Evolutionary conservation across 768 basidiomycete genomes (phyloP).

Genomic region (Dacryopinax primogenitus): DNA sequence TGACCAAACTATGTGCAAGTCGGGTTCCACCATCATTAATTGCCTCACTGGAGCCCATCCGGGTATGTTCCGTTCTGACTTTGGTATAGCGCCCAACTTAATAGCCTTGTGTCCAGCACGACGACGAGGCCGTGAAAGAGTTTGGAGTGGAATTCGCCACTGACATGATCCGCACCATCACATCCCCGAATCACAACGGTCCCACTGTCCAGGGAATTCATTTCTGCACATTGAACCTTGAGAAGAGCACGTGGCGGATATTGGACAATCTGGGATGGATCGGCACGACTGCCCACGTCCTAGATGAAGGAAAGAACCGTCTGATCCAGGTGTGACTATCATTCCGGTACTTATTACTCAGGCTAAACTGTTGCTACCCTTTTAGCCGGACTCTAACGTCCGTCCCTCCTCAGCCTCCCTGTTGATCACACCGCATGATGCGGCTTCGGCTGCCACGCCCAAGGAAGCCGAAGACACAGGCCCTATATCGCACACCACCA

Average conservation of each 20-base stretch:
- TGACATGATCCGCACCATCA: conserved; percentile 56
- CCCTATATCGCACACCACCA: conserved; percentile 25
- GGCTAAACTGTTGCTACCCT: not conserved
- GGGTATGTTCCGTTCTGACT: conserved; percentile 36
- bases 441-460: conserved; percentile 45
- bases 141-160: conserved; percentile 83
- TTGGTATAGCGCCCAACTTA: not conserved
- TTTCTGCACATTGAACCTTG: conserved; percentile 93
- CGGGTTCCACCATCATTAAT: conserved; percentile 57
- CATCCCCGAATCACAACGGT: conserved; percentile 33
- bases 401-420: conserved; percentile 37
- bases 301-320: conserved; percentile 28
- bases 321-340: conserved; percentile 22
- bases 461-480: conserved; percentile 8
- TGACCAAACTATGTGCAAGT: conserved; percentile 79
- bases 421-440: conserved; percentile 51
- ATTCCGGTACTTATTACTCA: not conserved
- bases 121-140: conserved; percentile 87
- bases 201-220: conserved; percentile 56
- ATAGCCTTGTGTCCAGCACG: conserved; percentile 42
- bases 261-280: conserved; percentile 69
- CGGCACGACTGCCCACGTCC: conserved; percentile 11
- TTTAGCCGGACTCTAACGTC: conserved; percentile 16
- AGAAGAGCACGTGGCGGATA: conserved; percentile 82
- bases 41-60: conserved; percentile 56